Base-by-base conservation (phyloP, 805 yeast species). In the Candida ponderosae region DNA sequence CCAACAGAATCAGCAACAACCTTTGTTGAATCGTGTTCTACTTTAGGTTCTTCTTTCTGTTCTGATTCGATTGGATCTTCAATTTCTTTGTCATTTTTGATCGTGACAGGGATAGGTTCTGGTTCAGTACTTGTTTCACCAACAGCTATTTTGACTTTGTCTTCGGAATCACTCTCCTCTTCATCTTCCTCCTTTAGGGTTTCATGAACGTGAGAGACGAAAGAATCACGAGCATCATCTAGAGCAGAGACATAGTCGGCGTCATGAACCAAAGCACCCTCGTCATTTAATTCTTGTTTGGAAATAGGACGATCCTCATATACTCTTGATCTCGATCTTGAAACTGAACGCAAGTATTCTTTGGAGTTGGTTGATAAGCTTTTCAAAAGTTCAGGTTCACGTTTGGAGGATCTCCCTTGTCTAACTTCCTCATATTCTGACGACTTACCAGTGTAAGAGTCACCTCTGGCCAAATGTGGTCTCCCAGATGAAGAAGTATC, bases 391-490 rank as follows among this genome's bases (percentile, higher is more conserved):
- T 53, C 60, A 21, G 14, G 14, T 6, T 55, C 65, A 29, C 54
- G 51, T 18, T 38, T 38, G 3, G 46, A 28, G 18, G 34, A 40
- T 46, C 56, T 48, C 23, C 55, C 54, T 3, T 46, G 36, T 41
- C 53, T 44, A 17, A 32, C 16, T 7, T 35, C 42, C 45, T 20
- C 44, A 40, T 19, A 67, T 33, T 68, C 71, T 14, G 58, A 57
- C 34, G 68, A 64, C 10, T 77, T 74, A 48, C 73, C 71, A 48
- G 79, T 83, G 53, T 81, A 81, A 1, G 88, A 77, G 44, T 81
- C 89, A 28, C 90, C 93, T 42, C 83, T 67, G 3, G 90, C 89
- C 48, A 82, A 64, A 57, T 81, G 85, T 2, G 88, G 87, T 39
- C 53, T 64, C 11, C 50, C 50, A 14, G 31, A 9, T 4, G 40